Percentiles rank a stretch among this genome's conserved stretches.
These are phyloP conservation scores for Yarrowia divulgata DNA, from an alignment of 805 yeast genomes.

Conservation along the genomic window DNA sequence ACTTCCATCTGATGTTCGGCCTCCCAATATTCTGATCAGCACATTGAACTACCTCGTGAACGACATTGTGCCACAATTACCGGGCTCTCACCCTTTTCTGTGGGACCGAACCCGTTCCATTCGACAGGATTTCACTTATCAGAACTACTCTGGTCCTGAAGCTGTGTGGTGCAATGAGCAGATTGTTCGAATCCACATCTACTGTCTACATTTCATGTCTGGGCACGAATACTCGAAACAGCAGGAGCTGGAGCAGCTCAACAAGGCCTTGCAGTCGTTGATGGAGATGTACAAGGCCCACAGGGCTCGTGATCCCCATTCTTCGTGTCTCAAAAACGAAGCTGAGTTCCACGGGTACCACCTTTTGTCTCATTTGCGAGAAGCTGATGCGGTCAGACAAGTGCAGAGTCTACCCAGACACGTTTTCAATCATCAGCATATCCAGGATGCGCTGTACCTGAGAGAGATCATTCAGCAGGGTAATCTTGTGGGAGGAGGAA, in stretches of 20 bases:
- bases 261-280: constrained; percentile 86
- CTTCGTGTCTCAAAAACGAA: constrained; percentile 69
- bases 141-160: constrained; percentile 91
- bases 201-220: constrained; percentile 86
- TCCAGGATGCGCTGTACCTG: constrained; percentile 75
- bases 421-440: constrained; percentile 60
- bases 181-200: constrained; percentile 85
- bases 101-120: constrained; percentile 99
- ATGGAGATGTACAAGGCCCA: constrained; percentile 86
- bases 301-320: constrained; percentile 62
- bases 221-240: constrained; percentile 86
- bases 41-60: constrained; percentile 78
- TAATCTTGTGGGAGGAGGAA: constrained; percentile 58
- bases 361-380: constrained; percentile 76
- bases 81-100: constrained; percentile 85
- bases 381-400: constrained; percentile 82
- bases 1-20: constrained; percentile 94
- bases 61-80: constrained; percentile 67
- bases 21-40: constrained; percentile 74
- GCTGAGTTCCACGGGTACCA: constrained; percentile 93
- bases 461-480: constrained; percentile 73
- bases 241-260: constrained; percentile 94
- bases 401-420: constrained; percentile 69
- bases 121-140: constrained; percentile 95
- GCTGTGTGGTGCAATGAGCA: constrained; percentile 91